Conservation (phyloP, 1,284 basidiomycete genomes). For the Athelia sp. region DNA sequence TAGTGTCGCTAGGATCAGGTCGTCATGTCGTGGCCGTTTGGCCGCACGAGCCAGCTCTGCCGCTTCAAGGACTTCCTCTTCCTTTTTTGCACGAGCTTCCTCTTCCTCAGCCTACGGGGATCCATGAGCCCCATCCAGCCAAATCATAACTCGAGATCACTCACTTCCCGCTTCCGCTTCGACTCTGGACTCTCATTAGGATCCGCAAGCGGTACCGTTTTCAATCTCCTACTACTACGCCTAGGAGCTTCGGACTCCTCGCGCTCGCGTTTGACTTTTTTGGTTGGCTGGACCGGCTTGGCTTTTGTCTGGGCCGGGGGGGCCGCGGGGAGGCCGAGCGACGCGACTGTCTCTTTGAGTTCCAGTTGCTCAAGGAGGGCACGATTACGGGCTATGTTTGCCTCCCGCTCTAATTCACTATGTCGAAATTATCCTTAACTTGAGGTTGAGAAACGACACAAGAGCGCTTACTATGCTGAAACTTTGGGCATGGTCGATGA, state of each 20-base stretch:
- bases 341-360: conserved; percentile 50
- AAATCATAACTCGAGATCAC: conserved; percentile 9
- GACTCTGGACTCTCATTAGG: conserved; percentile 60
- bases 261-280: conserved; percentile 44
- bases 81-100: conserved; percentile 42
- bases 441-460: background rate
- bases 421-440: background rate
- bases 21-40: conserved; percentile 61
- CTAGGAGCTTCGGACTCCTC: conserved; percentile 40
- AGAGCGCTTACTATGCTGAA: conserved; percentile 44
- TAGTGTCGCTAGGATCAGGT: conserved; percentile 55
- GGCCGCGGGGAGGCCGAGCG: conserved; percentile 40
- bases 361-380: conserved; percentile 67
- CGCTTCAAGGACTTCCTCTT: conserved; percentile 50
- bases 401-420: conserved; percentile 71
- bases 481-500: conserved; percentile 30
- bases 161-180: conserved; percentile 60
- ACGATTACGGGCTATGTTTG: conserved; percentile 74
- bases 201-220: conserved; percentile 35
- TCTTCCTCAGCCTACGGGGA: conserved; percentile 38
- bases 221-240: conserved; percentile 61
- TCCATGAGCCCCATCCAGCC: background rate
- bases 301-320: conserved; percentile 37
- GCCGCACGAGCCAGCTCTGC: conserved; percentile 59
- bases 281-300: conserved; percentile 59